phyloP scores from a whole-genome alignment of 2,329 filamentous ascomycete species.

The Reticulascus tulasneorum region DNA sequence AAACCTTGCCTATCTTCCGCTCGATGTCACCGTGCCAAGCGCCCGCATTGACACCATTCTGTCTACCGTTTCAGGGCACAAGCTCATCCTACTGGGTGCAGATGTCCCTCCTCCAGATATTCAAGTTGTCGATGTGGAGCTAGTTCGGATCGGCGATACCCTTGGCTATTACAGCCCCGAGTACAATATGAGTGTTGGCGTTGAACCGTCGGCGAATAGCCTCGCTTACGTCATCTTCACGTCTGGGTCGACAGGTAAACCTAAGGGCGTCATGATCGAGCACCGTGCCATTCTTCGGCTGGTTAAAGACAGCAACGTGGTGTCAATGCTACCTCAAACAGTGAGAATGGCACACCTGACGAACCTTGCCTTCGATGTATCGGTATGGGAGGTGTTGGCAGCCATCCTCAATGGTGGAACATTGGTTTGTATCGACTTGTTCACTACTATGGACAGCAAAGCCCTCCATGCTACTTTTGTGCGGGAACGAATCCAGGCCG shows the following conservation, averaged over 20 bases:
- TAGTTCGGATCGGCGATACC: constrained; percentile 10
- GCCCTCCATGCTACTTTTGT: constrained; percentile 12
- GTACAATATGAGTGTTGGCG: too few relatives aligned
- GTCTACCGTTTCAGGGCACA: constrained; percentile 1
- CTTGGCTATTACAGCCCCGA: too few relatives aligned
- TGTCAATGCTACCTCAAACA: too few relatives aligned
- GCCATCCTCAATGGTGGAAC: constrained; percentile 16
- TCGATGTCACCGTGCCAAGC: constrained; percentile 15
- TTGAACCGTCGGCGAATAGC: too few relatives aligned
- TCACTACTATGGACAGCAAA: constrained; percentile 7
- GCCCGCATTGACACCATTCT: constrained; percentile 16
- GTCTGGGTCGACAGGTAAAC: constrained; percentile 7
- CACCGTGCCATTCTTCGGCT: constrained; percentile 3
- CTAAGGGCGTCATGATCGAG: constrained; percentile 6
- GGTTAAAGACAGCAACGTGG: background rate
- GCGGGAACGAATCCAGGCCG: constrained; percentile 30
- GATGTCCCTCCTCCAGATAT: background rate
- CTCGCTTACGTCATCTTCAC: constrained; percentile 7
- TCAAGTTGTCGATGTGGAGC: constrained; percentile 5
- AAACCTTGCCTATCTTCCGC: constrained; percentile 19
- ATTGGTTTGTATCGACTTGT: constrained; percentile 13
- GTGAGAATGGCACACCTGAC: too few relatives aligned
- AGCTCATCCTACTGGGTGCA: constrained; percentile 13
- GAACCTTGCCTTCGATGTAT: constrained; percentile 16
- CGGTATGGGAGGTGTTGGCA: constrained; percentile 15